Base-by-base conservation (phyloP, 805 yeast genomes). In the Saccharomyces kudriavzevii region DNA sequence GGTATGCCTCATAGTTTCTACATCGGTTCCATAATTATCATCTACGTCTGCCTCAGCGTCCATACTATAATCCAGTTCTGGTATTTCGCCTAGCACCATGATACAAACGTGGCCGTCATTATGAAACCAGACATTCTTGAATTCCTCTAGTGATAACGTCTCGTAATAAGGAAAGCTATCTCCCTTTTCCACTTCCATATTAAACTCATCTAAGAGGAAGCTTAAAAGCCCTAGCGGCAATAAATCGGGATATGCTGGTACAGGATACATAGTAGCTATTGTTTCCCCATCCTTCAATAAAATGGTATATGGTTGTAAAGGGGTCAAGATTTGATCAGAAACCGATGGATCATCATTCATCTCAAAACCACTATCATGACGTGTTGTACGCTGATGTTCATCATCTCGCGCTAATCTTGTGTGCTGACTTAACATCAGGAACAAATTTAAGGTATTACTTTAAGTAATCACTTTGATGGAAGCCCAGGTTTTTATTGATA, bases 241-340 rank as follows among this genome's bases (percentile, higher is more conserved):
- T 43, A 63, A 55, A n/a, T 63, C 65, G 53, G 83, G 82, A 26
- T 77, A 77, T 0, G 83, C 76, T 28, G 81, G 78, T 13, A 92
- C 80, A 3, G 99, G 98, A 65, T 89, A 89, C 55, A 94, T 84
- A 3, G 97, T 91, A 1, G 97, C 97, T 0, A 91, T 82, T 1
- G 97, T 90, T 59, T 88, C 94, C 17, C 92, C 89, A 68, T 91
- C 97, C 64, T 87, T 85, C 27, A 90, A 74, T 11, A 89, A 71
- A 1, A 89, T 88, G 1, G 96, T 88, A 61, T 84, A 83, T 5
- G 94, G 81, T 58, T 80, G 69, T 48, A 68, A 52, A n/a, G 64
- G 68, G 4, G 71, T 61, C 10, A 48, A 35, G 25, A 48, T 43
- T 30, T 53, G 57, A 29, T 55, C 60, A 29, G 43, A 17, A 17